Evolutionary conservation across 306 rosid species (phyloP), one percentile per base, ranked within the genome.

Genomic region (Corylus avellana): DNA sequence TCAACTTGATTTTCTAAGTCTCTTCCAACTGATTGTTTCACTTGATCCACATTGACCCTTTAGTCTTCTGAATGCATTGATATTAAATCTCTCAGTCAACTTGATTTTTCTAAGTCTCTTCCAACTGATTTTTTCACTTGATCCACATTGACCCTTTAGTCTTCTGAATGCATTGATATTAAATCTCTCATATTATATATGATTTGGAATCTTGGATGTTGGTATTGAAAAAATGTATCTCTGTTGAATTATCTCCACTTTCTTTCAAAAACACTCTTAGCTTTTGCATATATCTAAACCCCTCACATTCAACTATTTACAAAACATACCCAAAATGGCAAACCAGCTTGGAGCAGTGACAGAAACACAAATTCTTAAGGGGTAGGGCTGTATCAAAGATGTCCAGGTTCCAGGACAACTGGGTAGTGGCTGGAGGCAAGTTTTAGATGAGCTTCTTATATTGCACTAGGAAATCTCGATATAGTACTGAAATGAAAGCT

Each of bases 1-100:
- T 64, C 48, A 35, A 35, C 46, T 8, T 59, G 66, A 59, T 59
- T 59, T 59, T 27, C 70, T 64, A 35, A 64, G 70, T 64, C 42
- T 64, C 32, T 64, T 64, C 70, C 48, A 16, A 64, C 47, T 35
- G 20, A 35, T 32, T 25, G 10, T 59, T 20, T 12, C 66, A 25
- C 29, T 64, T 16, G 48, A 32, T 37, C 48, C 25, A 4, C 72
- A 67, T 39, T 67, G 49, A 67, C 50, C 16, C 50, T 18, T 17
- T 13, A n/a, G 14, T 67, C 72, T 67, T 67, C 72, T 67, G 29
- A 39, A 67, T n/a, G 20, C 22, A 5, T 39, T 4, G 14, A 39
- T 44, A 29, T 17, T 17, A 17, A 39, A 37, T 12, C 71, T 66
- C 25, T 17, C 6, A 37, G 25, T 22, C 25, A 22, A 22, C 25